Evolutionary conservation across 169 alveolate species (phyloP), one percentile per base, ranked within the genome.

Genomic region (Eimeria zaria): DNA sequence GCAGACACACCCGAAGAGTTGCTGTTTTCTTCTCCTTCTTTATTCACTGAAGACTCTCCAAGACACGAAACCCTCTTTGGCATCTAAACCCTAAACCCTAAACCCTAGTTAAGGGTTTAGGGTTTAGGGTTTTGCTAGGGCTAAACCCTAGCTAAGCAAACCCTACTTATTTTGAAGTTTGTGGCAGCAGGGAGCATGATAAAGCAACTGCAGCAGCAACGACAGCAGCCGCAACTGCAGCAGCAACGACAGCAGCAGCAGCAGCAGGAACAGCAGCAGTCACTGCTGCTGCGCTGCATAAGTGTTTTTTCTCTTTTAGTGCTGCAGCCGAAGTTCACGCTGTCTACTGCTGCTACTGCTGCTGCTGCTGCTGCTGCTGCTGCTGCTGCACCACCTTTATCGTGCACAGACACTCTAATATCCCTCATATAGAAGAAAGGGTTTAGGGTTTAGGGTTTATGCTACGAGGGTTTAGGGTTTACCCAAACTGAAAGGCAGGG

Each of bases 21-120:
- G 88, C 88, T 76, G 88, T 76, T 76, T 30, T 76, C 88, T 76
- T 76, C 88, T 33, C 88, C 88, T 24, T 44, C 60, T 36, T 24
- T 76, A 18, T 44, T 24, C 24, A 30, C 81, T 41, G 64, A 7
- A 44, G 60, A 76, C 62, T 76, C 88, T 18, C 88, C 88, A 27
- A 39, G 88, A 9, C 58, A 76, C 9, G 60, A 41, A 9, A 36
- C 30, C 8, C 62, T 76, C 20, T 76, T 76, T 44, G 62, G 62
- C 88, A 41, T 76, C 88, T 44, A 39, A 33, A 24, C 27, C 33
- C 44, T 76, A 76, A 76, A 76, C 80, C 80, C 80, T 69, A 69
- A n/a, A n/a, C 88, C 88, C 62, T 76, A 76, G 24, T 76, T 60
- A 18, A 60, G 69, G 69, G 69, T 60, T 60, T 60, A 12, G 81